Evolutionary conservation across 257 asterid species (phyloP), one percentile per base, ranked within the genome.

Genomic region (Scutellaria minor): DNA sequence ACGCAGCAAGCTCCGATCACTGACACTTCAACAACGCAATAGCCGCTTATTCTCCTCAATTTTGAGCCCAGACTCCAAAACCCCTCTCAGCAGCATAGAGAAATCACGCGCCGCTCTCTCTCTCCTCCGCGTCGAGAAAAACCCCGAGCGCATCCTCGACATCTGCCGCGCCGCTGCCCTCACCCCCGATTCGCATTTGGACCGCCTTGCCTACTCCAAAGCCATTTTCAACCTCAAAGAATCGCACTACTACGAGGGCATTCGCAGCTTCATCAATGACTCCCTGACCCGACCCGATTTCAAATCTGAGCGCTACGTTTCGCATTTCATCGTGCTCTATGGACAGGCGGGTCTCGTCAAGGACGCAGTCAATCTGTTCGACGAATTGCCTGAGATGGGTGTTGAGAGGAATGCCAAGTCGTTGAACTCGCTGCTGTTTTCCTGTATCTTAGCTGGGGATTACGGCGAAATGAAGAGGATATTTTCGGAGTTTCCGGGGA

Each of bases 131-230:
- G 71, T 83, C 66, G 98, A 94, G 79, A 78, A 81, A 7, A 83
- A 94, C 80, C 98, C 98, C 1, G 93, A 91, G 68, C 91, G 89
- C 27, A 84, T 94, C 69, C 82, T 94, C 77, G 89, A 87, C 0
- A 89, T 94, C 77, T 94, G 97, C 87, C 85, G 95, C 18, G 91
- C 97, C 58, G 96, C 99, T 52, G 75, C 91, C 31, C 84, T 91
- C 6, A 87, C 86, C 3, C 96, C 98, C 9, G 89, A 79, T 9
- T 72, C 85, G 1, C 94, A 86, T 45, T 82, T 87, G 64, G 97
- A 93, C 58, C 94, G 98, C 10, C 24, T 79, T 6, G 94, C 95
- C 31, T 93, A 75, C 75, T 85, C 91, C 11, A 70, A 44, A 44
- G 96, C 97, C 75, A 78, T 93, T 18, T 35, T 68, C 48, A 89